A percentile compares a stretch with the other conserved stretches of the same genome.
Conservation (phyloP, 2,329 filamentous ascomycete genomes). For the Ramichloridium luteum region DNA sequence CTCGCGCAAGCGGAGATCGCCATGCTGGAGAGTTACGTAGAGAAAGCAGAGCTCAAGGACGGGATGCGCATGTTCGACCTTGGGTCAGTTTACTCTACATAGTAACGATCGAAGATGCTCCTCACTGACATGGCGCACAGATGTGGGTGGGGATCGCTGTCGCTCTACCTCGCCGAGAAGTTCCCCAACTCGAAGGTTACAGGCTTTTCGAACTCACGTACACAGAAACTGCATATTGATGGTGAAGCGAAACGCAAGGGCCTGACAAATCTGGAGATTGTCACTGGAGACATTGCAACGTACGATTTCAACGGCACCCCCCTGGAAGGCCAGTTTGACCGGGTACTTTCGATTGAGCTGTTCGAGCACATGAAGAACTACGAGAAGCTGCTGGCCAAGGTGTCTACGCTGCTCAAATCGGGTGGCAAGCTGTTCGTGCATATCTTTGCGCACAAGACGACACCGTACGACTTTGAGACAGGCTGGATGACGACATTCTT, state of each 20-base stretch:
- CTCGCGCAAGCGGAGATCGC: slow-evolving; percentile 52
- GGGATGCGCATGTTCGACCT: slow-evolving; percentile 52
- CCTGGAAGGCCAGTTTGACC: slow-evolving; percentile 39
- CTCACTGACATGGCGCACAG: slow-evolving; percentile 25
- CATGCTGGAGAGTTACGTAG: slow-evolving; percentile 53
- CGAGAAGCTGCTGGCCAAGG: slow-evolving; percentile 52
- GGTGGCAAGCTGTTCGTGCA: slow-evolving; percentile 58
- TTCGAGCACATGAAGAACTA: slow-evolving; percentile 74
- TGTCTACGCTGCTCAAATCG: slow-evolving; percentile 46
- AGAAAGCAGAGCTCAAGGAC: slow-evolving; percentile 46
- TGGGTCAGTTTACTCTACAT: slow-evolving; percentile 32
- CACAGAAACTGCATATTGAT: slow-evolving; percentile 58
- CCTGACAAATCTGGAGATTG: slow-evolving; percentile 48
- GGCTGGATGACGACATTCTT: slow-evolving; percentile 66
- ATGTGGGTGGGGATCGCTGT: slow-evolving; percentile 57
- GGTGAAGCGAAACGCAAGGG: slow-evolving; percentile 42
- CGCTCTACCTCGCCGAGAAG: slow-evolving; percentile 52
- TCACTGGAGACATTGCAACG: slow-evolving; percentile 55
- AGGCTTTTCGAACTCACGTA: slow-evolving; percentile 57
- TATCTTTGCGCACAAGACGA: slow-evolving; percentile 52
- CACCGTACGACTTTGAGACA: slow-evolving; percentile 57
- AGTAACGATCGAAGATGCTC: not conserved
- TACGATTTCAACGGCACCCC: slow-evolving; percentile 47
- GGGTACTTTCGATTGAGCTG: slow-evolving; percentile 57
- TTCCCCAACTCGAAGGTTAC: slow-evolving; percentile 51